Conservation (phyloP, 345 rosid species). For the Aethionema arabicum region DNA sequence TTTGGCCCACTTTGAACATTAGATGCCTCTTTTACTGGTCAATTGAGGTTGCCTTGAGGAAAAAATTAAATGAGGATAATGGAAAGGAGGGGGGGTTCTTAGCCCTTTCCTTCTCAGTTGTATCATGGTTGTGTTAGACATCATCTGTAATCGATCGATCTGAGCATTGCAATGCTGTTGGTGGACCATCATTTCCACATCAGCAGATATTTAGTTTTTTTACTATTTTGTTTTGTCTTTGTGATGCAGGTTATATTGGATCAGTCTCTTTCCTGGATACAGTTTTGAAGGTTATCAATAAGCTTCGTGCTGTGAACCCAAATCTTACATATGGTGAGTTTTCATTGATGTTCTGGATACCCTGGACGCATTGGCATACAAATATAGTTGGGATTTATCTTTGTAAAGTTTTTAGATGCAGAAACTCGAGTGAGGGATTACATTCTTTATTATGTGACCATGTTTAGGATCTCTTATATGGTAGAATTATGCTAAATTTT, state of each 20-base stretch:
- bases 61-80: background rate
- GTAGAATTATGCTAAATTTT: constrained; percentile 8
- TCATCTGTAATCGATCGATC: background rate
- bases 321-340: constrained; percentile 78
- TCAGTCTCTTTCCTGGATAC: constrained; percentile 88
- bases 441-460: background rate
- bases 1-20: background rate
- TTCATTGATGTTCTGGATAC: constrained; percentile 1
- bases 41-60: background rate
- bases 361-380: constrained; percentile 11
- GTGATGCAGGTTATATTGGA: constrained; percentile 84
- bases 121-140: background rate
- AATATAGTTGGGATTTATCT: background rate
- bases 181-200: background rate
- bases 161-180: background rate
- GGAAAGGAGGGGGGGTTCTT: background rate
- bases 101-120: background rate
- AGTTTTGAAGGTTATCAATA: constrained; percentile 67
- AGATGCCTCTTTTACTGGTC: background rate
- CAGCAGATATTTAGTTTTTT: background rate
- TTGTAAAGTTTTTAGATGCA: background rate
- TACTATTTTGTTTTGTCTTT: background rate
- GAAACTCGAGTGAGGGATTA: background rate
- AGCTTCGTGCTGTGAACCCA: constrained; percentile 88
- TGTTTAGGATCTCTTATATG: constrained; percentile 5